A percentile compares a stretch with the other conserved stretches of the same genome.
These are phyloP conservation scores for Adansonia gregorii DNA, from an alignment of 441 rosid genomes.

Conservation along the genomic window DNA sequence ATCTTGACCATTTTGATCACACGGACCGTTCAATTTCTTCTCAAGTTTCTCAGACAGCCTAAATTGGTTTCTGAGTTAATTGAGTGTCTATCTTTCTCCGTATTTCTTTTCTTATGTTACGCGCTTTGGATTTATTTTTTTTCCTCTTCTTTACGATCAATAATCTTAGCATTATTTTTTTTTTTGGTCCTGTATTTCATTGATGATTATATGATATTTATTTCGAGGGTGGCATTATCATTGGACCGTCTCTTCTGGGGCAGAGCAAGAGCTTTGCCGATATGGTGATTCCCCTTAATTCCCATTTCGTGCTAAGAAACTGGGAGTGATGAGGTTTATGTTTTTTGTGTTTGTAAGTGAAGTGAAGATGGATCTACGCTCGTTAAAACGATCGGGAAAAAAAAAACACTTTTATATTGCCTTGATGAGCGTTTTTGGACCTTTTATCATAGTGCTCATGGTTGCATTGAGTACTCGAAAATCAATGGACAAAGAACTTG, in stretches of 20 bases:
- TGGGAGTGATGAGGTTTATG: conserved; percentile 60
- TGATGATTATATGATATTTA: background rate
- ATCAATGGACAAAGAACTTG: conserved; percentile 40
- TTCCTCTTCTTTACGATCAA: background rate
- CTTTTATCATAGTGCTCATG: conserved; percentile 2
- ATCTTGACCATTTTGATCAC: conserved; percentile 42
- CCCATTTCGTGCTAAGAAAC: conserved; percentile 46
- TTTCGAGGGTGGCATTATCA: conserved; percentile 66
- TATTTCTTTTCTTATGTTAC: background rate
- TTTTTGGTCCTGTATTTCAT: background rate
- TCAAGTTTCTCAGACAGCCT: conserved; percentile 75
- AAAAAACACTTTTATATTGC: conserved; percentile 53
- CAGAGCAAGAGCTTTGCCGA: conserved; percentile 37
- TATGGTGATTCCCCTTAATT: conserved; percentile 41
- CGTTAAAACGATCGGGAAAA: conserved; percentile 45
- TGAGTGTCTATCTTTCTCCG: conserved; percentile 37
- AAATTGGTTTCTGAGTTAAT: conserved; percentile 66
- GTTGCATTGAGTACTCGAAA: conserved; percentile 35
- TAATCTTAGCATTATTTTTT: background rate
- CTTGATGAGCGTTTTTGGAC: conserved; percentile 38
- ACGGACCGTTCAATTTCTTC: conserved; percentile 46
- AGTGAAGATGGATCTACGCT: conserved; percentile 54
- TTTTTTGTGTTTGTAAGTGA: conserved; percentile 49
- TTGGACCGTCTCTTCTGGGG: conserved; percentile 77
- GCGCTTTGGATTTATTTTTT: background rate